These are phyloP conservation scores for Fusarium mangiferae DNA, from an alignment of 2,329 filamentous ascomycete genomes.

Conservation along the genomic window DNA sequence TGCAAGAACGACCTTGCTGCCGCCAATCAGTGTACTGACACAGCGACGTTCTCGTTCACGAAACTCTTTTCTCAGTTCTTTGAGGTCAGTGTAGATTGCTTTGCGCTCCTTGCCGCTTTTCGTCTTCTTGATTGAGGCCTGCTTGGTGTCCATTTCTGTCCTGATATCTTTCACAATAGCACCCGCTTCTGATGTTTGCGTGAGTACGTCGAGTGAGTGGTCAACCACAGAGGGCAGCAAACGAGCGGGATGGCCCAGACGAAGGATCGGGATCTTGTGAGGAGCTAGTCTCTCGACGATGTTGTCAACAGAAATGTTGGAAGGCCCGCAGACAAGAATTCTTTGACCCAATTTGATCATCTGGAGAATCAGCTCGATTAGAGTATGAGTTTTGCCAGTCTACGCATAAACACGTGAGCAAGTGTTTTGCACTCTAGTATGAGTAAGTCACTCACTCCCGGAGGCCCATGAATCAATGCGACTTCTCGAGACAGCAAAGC, in stretches of 20 bases:
- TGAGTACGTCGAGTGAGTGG: conserved; percentile 91
- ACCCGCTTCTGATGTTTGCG: conserved; percentile 88
- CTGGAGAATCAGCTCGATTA: conserved; percentile 96
- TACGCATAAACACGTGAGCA: conserved; percentile 43
- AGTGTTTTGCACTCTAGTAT: neutral
- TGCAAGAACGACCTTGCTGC: conserved; percentile 88
- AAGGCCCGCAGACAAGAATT: conserved; percentile 93
- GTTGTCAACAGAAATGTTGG: conserved; percentile 97
- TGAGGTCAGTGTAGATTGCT: conserved; percentile 86
- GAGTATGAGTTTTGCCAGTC: conserved; percentile 96
- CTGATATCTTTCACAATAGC: conserved; percentile 90
- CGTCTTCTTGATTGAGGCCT: conserved; percentile 88
- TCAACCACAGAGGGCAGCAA: conserved; percentile 87
- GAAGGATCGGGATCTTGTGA: conserved; percentile 86
- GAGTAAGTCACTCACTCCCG: conserved; percentile 67
- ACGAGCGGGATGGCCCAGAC: conserved; percentile 91
- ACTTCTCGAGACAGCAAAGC: conserved; percentile 84
- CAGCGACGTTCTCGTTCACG: conserved; percentile 85
- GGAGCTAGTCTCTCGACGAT: conserved; percentile 91
- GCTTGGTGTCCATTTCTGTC: conserved; percentile 91
- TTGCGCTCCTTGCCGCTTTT: conserved; percentile 81
- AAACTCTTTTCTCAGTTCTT: conserved; percentile 87
- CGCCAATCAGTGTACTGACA: conserved; percentile 76
- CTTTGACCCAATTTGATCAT: conserved; percentile 78
- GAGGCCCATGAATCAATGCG: conserved; percentile 92